These are phyloP conservation scores for Rhodotorula sp. DNA, from an alignment of 1,284 basidiomycete species.

Conservation along the genomic window DNA sequence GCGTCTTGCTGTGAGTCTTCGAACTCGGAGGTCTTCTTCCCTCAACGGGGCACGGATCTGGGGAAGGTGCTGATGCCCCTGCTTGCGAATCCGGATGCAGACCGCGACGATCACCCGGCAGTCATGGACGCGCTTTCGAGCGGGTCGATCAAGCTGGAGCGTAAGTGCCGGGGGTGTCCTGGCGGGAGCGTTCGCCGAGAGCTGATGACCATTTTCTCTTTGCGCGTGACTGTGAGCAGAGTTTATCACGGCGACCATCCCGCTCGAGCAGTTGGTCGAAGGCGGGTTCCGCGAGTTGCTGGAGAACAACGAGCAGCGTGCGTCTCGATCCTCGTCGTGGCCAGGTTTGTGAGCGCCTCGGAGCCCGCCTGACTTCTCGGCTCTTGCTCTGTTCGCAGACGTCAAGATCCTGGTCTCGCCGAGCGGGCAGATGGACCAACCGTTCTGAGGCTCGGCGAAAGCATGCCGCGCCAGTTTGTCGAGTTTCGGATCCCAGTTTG, in stretches of 20 bases:
- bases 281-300: constrained; percentile 48
- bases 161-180: neutral
- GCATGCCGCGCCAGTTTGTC: too few species aligned
- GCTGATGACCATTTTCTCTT: neutral
- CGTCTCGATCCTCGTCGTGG: neutral
- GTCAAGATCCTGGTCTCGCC: constrained; percentile 40
- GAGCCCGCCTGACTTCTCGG: neutral
- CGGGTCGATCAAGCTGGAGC: constrained; percentile 46
- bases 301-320: constrained; percentile 48
- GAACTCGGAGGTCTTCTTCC: neutral
- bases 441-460: constrained; percentile 9
- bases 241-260: constrained; percentile 48
- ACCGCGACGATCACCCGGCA: constrained; percentile 45
- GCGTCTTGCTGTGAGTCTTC: neutral
- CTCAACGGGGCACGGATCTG: neutral
- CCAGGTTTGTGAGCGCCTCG: too few species aligned
- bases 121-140: constrained; percentile 46
- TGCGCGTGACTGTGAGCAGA: constrained; percentile 2
- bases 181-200: too few species aligned
- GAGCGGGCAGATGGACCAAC: constrained; percentile 21
- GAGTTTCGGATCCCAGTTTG: too few species aligned
- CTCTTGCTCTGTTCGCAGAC: constrained; percentile 2
- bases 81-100: constrained; percentile 24
- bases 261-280: constrained; percentile 48
- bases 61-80: constrained; percentile 20